Base-by-base conservation (phyloP, 371 early-diverging fungal species). In the Mucor circinelloides region DNA sequence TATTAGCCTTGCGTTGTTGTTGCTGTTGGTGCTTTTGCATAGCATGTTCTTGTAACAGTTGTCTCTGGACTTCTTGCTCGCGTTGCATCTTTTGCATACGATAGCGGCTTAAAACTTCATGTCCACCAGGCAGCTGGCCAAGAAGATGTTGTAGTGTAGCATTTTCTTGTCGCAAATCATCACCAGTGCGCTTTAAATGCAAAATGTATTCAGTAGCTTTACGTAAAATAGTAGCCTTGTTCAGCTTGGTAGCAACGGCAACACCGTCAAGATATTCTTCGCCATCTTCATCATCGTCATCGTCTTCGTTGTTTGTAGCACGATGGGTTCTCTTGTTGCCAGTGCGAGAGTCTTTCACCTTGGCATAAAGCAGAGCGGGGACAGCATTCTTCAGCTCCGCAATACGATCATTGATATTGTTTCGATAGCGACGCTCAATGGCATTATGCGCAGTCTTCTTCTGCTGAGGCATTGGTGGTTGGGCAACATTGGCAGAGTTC, bases 401-500 rank as follows among this genome's bases (percentile, higher is more conserved):
- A 58, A 97, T 96, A 44, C 96, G 88, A 66, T 96, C 94, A 83
- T 97, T 97, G 69, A 97, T 93, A 76, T 96, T 97, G 78, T 94
- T 95, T 64, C 97, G 88, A 77, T 96, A 96, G 23, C 95, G 89
- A n/a, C 94, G 87, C 76, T 97, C 97, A 55, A 96, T 95, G 3
- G 93, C 96, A 68, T 96, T 97, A 76, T 97, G 97, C 0, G 96
- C 94, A 7, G 92, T 91, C 73, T 95, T 95, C 73, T 95, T 93
- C 59, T 90, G 88, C 50, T 88, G 88, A 65, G 88, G 89, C 42
- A 55, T 21, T 28, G 38, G 36, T n/a, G 48, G 13, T 63, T 28
- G 58, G 21, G 44, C 25, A n/a, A 31, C 15, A 31, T 54, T 28
- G 17, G 54, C 12, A 30, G 30, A 3, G 27, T 27, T 54, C 4